Base-by-base conservation (phyloP, 176 grass and related monocot species). In the Saccharum officinarum region DNA sequence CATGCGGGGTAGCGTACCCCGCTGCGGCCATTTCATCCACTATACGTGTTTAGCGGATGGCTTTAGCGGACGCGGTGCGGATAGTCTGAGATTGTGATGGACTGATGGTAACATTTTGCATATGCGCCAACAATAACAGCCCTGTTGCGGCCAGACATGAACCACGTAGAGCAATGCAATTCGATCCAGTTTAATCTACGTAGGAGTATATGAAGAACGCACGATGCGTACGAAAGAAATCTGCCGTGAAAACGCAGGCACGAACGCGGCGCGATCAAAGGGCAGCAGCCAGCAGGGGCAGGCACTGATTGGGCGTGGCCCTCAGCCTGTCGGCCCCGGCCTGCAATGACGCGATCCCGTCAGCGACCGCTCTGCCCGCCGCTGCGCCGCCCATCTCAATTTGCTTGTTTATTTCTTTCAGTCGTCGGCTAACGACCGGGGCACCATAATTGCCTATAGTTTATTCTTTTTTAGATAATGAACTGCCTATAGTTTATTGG, bases 331-430 rank as follows among this genome's bases (percentile, higher is more conserved):
- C 86, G 79, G 73, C 54, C 25, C 9, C 52, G 65, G 73, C 18
- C 7, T 28, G 60, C 45, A 20, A 17, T 80, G 85, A 87, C 80
- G 61, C 64, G 80, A 83, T 90, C 61, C 46, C 60, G 74, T 75
- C 80, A 69, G 44, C 75, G 67, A 79, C 60, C 37, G 34, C 60
- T 52, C 60, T 76, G 82, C 7, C 37, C 9, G 22, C 39, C 37
- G 20, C 40, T n/a, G 70, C 37, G 11, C 42, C 46, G 55, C 10
- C 47, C 60, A 10, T 37, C 1, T 54, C 52, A 22, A 22, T 22
- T 4, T 60, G 41, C 4, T 46, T 44, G 22, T 72, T 45, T 45
- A 45, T 45, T 55, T 55, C 8, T 55, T 71, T 49, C 67, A 49
- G 3, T 59, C 57, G 4, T 47, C 37, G 23, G 10, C 59, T 61